These are phyloP conservation scores for Ceriops tagal DNA, from an alignment of 345 rosid species.

Conservation along the genomic window DNA sequence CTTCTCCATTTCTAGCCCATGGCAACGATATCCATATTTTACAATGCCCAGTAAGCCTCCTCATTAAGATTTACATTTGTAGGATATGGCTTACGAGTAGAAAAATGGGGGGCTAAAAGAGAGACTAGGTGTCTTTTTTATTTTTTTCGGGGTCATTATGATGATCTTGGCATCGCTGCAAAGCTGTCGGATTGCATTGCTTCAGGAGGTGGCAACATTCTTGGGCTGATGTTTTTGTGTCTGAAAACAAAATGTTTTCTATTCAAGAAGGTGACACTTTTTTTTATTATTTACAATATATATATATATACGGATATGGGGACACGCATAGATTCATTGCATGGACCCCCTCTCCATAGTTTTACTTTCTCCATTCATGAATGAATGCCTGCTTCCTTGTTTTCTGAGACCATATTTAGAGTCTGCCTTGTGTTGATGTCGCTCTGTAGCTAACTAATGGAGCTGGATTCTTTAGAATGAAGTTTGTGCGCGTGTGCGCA, in stretches of 20 bases:
- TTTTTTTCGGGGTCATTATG: conserved; percentile 32
- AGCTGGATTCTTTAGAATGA: neutral
- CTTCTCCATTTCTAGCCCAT: conserved; percentile 46
- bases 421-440: neutral
- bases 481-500: neutral
- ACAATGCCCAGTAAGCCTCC: conserved; percentile 69
- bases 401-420: neutral
- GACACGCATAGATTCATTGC: no score
- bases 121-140: neutral
- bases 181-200: conserved; percentile 90
- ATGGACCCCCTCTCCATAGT: neutral
- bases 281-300: neutral
- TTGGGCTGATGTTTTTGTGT: conserved; percentile 86
- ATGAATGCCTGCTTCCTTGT: neutral
- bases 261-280: conserved; percentile 67
- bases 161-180: conserved; percentile 83
- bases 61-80: neutral
- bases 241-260: conserved; percentile 71
- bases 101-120: neutral
- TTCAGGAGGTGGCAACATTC: conserved; percentile 89
- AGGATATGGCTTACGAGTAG: neutral
- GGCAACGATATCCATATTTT: conserved; percentile 69
- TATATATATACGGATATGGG: no score
- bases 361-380: neutral
- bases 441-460: neutral